Percentiles rank a stretch among this genome's conserved stretches.
These are phyloP conservation scores for Tetracladium marchalianum DNA, from an alignment of 495 filamentous ascomycete species.

Conservation along the genomic window DNA sequence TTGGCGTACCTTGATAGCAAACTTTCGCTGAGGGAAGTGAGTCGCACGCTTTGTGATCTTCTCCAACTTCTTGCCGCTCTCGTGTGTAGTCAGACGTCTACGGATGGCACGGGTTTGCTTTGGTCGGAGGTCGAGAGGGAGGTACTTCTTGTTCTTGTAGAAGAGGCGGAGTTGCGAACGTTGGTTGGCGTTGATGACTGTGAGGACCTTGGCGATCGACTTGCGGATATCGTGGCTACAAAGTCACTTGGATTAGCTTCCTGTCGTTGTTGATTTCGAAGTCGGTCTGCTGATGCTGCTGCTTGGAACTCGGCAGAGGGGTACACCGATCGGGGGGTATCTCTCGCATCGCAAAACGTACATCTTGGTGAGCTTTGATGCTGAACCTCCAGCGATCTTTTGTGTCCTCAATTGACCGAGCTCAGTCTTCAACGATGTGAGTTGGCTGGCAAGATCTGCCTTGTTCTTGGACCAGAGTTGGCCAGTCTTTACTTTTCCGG, in stretches of 20 bases:
- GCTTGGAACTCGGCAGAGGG: slow-evolving; percentile 3
- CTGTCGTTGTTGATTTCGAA: background rate
- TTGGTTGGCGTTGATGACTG: slow-evolving; percentile 99
- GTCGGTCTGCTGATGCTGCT: background rate
- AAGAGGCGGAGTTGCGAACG: slow-evolving; percentile 93
- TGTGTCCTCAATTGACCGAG: slow-evolving; percentile 87
- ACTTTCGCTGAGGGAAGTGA: slow-evolving; percentile 98
- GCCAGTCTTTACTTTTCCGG: slow-evolving; percentile 86
- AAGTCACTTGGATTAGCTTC: background rate
- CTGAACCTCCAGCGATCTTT: slow-evolving; percentile 89
- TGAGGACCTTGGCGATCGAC: slow-evolving; percentile 95
- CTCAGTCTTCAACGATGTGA: slow-evolving; percentile 89
- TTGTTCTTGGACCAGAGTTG: slow-evolving; percentile 98
- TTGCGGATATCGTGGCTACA: slow-evolving; percentile 96
- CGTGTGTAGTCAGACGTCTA: slow-evolving; percentile 81
- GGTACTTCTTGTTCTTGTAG: slow-evolving; percentile 99
- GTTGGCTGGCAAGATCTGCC: slow-evolving; percentile 89
- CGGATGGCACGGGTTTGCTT: slow-evolving; percentile 96
- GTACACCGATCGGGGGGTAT: background rate
- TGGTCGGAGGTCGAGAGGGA: slow-evolving; percentile 89
- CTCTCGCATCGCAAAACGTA: slow-evolving; percentile 37
- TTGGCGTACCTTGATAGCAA: slow-evolving; percentile 72
- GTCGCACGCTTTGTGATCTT: slow-evolving; percentile 87
- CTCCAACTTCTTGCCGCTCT: slow-evolving; percentile 68
- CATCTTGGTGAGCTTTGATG: slow-evolving; percentile 95